Conservation (phyloP, 371 early-diverging fungal genomes). For the Apophysomyces variabilis region DNA sequence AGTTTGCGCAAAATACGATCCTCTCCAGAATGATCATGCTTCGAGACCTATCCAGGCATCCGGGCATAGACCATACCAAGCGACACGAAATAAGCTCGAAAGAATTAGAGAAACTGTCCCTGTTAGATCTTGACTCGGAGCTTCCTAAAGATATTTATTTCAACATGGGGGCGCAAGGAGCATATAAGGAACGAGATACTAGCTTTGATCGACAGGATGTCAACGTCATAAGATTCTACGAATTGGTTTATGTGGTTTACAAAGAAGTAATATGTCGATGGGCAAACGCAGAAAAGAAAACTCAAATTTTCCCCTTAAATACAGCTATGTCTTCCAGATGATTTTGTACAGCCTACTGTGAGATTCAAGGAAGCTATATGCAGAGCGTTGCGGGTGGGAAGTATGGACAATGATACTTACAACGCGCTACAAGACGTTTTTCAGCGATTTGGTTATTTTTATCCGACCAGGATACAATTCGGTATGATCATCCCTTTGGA, state of each 20-base stretch:
- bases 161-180: not conserved
- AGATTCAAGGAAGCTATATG: not conserved
- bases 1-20: not conserved
- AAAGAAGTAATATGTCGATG: not conserved
- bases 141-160: not conserved
- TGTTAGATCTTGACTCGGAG: not conserved
- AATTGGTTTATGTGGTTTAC: not conserved
- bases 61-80: not conserved
- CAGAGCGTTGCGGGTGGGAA: not conserved
- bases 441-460: not conserved
- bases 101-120: not conserved
- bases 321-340: not conserved
- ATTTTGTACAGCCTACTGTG: not conserved
- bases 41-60: not conserved
- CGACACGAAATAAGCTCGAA: not conserved
- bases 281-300: not conserved
- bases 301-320: not conserved
- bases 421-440: not conserved
- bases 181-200: not conserved
- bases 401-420: not conserved
- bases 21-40: not conserved
- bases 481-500: not conserved
- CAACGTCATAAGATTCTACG: not conserved
- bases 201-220: not conserved
- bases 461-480: not conserved